Evolutionary conservation across 768 basidiomycete species (phyloP), one percentile per base, ranked within the genome.

Genomic region (Pleurotus sapidus): DNA sequence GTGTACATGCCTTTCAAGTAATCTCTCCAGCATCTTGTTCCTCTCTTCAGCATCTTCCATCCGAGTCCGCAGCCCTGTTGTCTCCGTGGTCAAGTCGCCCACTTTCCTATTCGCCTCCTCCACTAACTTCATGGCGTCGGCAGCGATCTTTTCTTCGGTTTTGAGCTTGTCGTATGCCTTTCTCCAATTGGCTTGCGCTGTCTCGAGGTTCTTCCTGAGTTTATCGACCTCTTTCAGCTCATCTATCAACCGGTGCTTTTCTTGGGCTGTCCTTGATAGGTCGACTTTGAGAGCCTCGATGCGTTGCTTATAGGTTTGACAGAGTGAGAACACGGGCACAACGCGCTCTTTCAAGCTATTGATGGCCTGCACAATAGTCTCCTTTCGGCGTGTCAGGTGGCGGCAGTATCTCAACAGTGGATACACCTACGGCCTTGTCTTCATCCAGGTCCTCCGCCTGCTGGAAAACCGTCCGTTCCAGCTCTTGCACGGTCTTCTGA

Each of bases 311-410:
- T 54, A 24, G 15, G 51, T 40, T 24, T 54, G 37, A 39, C 51
- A 54, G 14, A 18, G 51, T 14, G 34, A 23, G 39, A 76, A 78
- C 1, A 74, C 15, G 6, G 79, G 79, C 14, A 72, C 62, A 14
- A 80, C 74, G 5, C 77, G 74, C 17, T 70, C 62, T 38, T 70
- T 72, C 60, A 81, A 79, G 49, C 77, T 71, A 23, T 68, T 63
- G 4, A 79, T 60, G 3, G 77, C 74, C 42, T 65, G 59, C n/a
- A 74, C 59, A 5, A 81, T 61, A 45, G 60, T 56, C 3, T 57
- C 55, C 78, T 79, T 30, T 15, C 30, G 24, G 20, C 17, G 12
- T 38, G 23, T 40, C 23, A 42, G 24, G 23, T 4, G 9, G 49
- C 47, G 34, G 39, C 18, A 30, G 12, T 20, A 42, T 54, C 49